Percentiles rank a stretch among this genome's conserved stretches.
phyloP scores from a whole-genome alignment of 2,329 filamentous ascomycete genomes.

The Amylocarpus encephaloides region DNA sequence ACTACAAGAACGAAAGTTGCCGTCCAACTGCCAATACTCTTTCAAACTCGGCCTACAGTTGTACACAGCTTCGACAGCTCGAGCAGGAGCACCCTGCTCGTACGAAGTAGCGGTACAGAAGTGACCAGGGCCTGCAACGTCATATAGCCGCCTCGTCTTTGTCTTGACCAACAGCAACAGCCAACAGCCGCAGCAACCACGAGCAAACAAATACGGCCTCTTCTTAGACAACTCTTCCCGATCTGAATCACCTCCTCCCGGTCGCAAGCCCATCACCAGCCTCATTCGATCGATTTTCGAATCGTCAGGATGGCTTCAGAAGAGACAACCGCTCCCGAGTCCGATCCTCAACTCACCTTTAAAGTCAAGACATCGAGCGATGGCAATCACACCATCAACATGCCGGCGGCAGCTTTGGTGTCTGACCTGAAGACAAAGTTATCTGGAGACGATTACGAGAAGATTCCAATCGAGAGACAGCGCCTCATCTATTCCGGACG shows the following conservation, averaged over 20 bases:
- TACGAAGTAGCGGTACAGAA: background rate
- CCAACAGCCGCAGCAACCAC: background rate
- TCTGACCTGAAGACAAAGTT: constrained; percentile 87
- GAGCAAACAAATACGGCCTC: no score
- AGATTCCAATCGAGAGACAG: constrained; percentile 81
- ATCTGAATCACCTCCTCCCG: no score
- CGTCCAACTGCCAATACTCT: no score
- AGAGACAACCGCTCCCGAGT: constrained; percentile 47
- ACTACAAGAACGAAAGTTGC: no score
- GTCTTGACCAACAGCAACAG: constrained; percentile 1
- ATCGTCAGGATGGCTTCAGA: constrained; percentile 43
- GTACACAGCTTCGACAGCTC: no score
- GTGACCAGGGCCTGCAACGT: constrained; percentile 4
- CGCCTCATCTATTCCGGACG: constrained; percentile 96
- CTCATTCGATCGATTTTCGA: no score
- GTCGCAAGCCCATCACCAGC: no score
- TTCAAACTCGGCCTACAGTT: no score
- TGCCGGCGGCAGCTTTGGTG: constrained; percentile 69
- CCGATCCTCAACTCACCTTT: constrained; percentile 81
- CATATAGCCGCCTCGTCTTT: constrained; percentile 10
- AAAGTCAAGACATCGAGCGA: constrained; percentile 97
- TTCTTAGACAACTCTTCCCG: no score
- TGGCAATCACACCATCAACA: constrained; percentile 74
- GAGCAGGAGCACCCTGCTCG: no score
- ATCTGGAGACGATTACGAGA: constrained; percentile 71